Evolutionary conservation across 139 green algal genomes (phyloP).

Genomic region (Spirogloea muscicola): DNA sequence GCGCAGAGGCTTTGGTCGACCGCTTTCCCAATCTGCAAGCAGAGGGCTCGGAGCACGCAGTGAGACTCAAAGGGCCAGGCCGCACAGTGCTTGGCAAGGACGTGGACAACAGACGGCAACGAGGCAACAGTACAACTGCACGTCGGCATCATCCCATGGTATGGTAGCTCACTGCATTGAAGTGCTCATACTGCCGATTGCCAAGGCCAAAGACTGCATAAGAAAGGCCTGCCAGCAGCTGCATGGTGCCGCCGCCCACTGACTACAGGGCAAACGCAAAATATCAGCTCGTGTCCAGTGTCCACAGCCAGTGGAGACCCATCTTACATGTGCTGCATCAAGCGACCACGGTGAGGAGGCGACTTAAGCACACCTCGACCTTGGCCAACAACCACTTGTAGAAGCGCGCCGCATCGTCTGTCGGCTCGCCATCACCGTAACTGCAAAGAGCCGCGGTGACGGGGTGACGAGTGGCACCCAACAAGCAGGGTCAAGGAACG

Average conservation of each 20-base stretch:
- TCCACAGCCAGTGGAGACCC: conserved; percentile 94
- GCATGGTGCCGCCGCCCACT: neutral
- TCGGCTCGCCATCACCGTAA: conserved; percentile 96
- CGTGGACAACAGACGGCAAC: no score
- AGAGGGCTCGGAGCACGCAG: no score
- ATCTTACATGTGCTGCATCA: conserved; percentile 62
- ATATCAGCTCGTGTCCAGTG: conserved; percentile 76
- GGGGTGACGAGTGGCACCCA: no score
- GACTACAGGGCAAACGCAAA: conserved; percentile 49
- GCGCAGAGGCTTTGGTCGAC: no score
- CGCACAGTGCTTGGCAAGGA: no score
- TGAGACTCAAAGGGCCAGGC: no score
- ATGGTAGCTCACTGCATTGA: conserved; percentile 66
- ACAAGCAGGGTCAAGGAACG: no score
- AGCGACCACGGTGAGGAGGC: neutral
- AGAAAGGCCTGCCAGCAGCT: neutral
- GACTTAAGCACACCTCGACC: neutral
- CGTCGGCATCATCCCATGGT: conserved; percentile 43
- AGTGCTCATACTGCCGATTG: conserved; percentile 98
- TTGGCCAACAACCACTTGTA: conserved; percentile 54
- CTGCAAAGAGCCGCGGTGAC: no score
- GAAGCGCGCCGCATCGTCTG: conserved; percentile 82
- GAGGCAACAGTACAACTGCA: no score
- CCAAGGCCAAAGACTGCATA: conserved; percentile 88
- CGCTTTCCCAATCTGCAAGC: no score